Evolutionary conservation across 805 yeast genomes (phyloP).

Genomic region (Saturnispora sekii): DNA sequence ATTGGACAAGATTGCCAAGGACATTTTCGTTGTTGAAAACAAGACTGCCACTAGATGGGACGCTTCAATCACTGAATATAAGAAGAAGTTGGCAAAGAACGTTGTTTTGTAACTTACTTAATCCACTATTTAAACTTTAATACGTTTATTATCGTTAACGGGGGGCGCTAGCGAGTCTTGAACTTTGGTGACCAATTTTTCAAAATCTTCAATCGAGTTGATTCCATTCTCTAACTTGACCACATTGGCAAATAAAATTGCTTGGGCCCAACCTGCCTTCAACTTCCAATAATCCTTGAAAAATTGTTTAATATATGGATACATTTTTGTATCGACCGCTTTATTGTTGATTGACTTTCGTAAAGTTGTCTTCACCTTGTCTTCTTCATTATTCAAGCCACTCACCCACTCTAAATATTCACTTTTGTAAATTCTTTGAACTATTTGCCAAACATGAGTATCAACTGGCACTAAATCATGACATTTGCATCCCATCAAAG

Average conservation of each 20-base stretch:
- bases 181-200: slow-evolving; percentile 4
- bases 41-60: slow-evolving; percentile 96
- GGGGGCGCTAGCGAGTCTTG: neutral
- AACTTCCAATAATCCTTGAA: slow-evolving; percentile 69
- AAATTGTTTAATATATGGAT: slow-evolving; percentile 23
- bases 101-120: slow-evolving; percentile 50
- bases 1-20: slow-evolving; percentile 94
- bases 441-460: slow-evolving; percentile 89
- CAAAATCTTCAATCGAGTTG: slow-evolving; percentile 23
- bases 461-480: slow-evolving; percentile 90
- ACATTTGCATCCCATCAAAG: slow-evolving; percentile 81
- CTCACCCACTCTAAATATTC: slow-evolving; percentile 62
- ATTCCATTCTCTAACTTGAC: slow-evolving; percentile 59
- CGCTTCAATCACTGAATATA: slow-evolving; percentile 81
- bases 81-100: slow-evolving; percentile 86
- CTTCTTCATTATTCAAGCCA: slow-evolving; percentile 45
- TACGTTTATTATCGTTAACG: neutral
- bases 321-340: slow-evolving; percentile 36
- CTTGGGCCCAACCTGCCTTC: slow-evolving; percentile 98
- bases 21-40: slow-evolving; percentile 92
- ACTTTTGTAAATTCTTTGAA: slow-evolving; percentile 59
- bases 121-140: neutral
- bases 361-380: slow-evolving; percentile 1
- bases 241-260: slow-evolving; percentile 83
- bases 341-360: slow-evolving; percentile 9